Evolutionary conservation across 441 rosid species (phyloP), one percentile per base, ranked within the genome.

Genomic region (Isatis lusitanica): DNA sequence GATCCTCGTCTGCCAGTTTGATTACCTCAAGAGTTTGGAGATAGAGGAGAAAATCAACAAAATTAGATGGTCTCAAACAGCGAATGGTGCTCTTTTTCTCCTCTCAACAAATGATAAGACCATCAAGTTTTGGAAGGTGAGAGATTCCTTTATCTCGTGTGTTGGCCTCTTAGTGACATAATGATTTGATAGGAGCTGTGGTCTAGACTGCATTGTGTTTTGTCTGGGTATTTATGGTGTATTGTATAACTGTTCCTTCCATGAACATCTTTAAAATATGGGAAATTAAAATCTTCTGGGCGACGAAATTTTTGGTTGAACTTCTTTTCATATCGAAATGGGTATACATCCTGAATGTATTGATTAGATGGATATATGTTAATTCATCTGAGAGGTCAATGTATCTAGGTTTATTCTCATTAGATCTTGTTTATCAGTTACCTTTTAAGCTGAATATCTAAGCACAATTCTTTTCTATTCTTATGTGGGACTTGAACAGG

Each of bases 1-100:
- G 66, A 58, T 77, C 55, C 11, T 56, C 58, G 66, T 75, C 11
- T 16, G 11, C 55, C 88, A 94, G 98, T 94, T 94, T 85, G 98
- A 94, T 83, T 94, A 94, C 81, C 90, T 94, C 70, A 92, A 92
- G 87, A 92, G 99, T 73, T 86, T 94, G 94, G 99, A 92, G 85
- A 92, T 94, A 74, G 99, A 92, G 82, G 99, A 94, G 87, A 92
- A 92, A 83, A 94, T 92, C 82, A 92, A 92, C 89, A 94, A 94
- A 79, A 92, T 92, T 62, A 90, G 88, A 80, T 94, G 98, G 98
- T 92, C 98, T 79, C 94, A 92, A 70, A 79, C 90, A 24, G 90
- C 91, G 24, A 92, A 88, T 64, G 85, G 96, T 65, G 92, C 97
- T 11, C 84, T 89, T 59, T 94, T 90, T 82, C 97, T 94, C 70